phyloP scores from a whole-genome alignment of 495 filamentous ascomycete genomes.

The Lichenothelia convexa region DNA sequence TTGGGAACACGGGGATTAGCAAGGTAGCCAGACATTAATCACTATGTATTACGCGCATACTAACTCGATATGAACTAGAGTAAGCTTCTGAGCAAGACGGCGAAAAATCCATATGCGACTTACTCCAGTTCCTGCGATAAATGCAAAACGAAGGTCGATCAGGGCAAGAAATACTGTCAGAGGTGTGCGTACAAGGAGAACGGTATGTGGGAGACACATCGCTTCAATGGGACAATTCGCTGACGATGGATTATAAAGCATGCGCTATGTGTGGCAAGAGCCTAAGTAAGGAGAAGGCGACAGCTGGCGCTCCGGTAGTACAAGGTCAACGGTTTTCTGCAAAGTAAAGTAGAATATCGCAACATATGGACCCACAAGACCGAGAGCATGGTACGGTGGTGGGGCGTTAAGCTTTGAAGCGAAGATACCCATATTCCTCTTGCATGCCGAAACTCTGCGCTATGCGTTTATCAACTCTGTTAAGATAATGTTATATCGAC shows the following conservation, averaged over 20 bases:
- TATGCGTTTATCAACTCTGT: too few species aligned
- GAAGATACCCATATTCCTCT: too few species aligned
- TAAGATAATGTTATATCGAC: too few species aligned
- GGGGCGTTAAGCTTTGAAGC: too few species aligned
- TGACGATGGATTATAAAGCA: slow-evolving; percentile 22
- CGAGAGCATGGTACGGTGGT: too few species aligned
- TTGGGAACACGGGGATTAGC: slow-evolving; percentile 35
- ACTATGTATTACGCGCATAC: too few species aligned
- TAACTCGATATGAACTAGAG: slow-evolving; percentile 27
- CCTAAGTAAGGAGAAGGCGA: slow-evolving; percentile 28
- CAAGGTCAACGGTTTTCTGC: slow-evolving; percentile 47
- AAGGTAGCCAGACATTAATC: slow-evolving; percentile 22
- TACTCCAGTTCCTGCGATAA: slow-evolving; percentile 41
- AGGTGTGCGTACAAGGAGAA: slow-evolving; percentile 48
- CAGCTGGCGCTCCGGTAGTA: slow-evolving; percentile 33
- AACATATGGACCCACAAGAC: too few species aligned
- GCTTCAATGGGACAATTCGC: slow-evolving; percentile 10
- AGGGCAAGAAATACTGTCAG: slow-evolving; percentile 44
- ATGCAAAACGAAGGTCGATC: slow-evolving; percentile 48
- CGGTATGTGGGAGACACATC: slow-evolving; percentile 23
- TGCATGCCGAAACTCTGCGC: too few species aligned
- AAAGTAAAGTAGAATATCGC: too few species aligned
- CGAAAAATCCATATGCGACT: slow-evolving; percentile 51
- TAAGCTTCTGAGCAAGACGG: slow-evolving; percentile 47
- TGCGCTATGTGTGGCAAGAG: slow-evolving; percentile 51